phyloP scores from a whole-genome alignment of 805 yeast genomes.

The Tetrapisispora taiwanensis region DNA sequence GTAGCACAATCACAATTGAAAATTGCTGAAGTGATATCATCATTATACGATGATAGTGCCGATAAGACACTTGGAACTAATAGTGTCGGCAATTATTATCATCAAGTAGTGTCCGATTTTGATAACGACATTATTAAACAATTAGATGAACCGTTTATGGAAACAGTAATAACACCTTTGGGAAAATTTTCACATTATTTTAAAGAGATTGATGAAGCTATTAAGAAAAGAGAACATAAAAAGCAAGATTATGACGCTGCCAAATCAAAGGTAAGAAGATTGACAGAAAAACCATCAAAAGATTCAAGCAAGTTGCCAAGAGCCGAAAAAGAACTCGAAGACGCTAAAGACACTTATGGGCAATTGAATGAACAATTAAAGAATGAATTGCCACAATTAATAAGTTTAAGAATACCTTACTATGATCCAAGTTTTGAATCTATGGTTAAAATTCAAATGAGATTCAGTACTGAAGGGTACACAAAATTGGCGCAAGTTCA shows the following conservation, averaged over 20 bases:
- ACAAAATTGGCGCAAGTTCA: constrained; percentile 74
- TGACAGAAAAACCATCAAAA: constrained; percentile 75
- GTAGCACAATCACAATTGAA: constrained; percentile 78
- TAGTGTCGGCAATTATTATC: constrained; percentile 56
- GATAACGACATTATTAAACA: constrained; percentile 75
- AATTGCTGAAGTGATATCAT: constrained; percentile 72
- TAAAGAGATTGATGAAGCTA: constrained; percentile 67
- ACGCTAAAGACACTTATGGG: constrained; percentile 69
- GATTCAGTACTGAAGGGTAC: constrained; percentile 80
- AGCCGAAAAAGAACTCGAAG: constrained; percentile 61
- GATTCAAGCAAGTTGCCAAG: constrained; percentile 72
- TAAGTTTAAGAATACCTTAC: constrained; percentile 69
- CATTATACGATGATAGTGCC: constrained; percentile 60
- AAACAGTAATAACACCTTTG: constrained; percentile 69
- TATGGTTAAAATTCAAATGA: constrained; percentile 67
- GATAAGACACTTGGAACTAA: constrained; percentile 43
- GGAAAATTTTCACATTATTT: constrained; percentile 62
- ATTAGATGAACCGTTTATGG: constrained; percentile 76
- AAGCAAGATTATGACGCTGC: constrained; percentile 71
- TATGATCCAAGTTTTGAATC: constrained; percentile 80
- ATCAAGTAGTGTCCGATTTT: constrained; percentile 64
- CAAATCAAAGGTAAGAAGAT: constrained; percentile 68
- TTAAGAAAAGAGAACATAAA: constrained; percentile 69
- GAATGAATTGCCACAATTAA: constrained; percentile 64
- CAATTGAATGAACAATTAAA: constrained; percentile 66